Percentiles rank a stretch among this genome's conserved stretches.
These are phyloP conservation scores for Glycyrrhiza uralensis DNA, from an alignment of 306 rosid species.

Conservation along the genomic window DNA sequence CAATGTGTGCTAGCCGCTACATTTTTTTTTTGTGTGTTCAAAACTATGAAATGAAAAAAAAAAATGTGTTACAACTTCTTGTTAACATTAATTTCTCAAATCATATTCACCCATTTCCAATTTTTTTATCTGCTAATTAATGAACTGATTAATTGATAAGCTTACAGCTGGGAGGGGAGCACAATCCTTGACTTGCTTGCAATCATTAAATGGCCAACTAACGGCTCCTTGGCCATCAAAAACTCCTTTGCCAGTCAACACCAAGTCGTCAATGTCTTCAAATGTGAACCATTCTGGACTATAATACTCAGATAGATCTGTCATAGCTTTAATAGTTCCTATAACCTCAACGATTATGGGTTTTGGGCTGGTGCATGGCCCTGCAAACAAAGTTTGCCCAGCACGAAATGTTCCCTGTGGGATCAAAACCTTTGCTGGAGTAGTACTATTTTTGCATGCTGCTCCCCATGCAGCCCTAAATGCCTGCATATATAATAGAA, in stretches of 20 bases:
- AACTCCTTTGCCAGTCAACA: conserved; percentile 51
- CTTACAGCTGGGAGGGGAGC: conserved; percentile 51
- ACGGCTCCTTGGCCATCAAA: conserved; percentile 65
- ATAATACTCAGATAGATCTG: conserved; percentile 43
- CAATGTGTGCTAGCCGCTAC: too few species aligned
- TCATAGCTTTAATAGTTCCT: conserved; percentile 46
- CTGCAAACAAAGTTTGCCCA: conserved; percentile 56
- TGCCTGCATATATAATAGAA: conserved; percentile 36
- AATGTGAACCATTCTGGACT: conserved; percentile 66
- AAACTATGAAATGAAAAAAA: too few species aligned
- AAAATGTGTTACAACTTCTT: too few species aligned
- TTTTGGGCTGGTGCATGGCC: conserved; percentile 56
- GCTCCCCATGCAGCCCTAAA: conserved; percentile 62
- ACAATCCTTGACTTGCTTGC: conserved; percentile 17
- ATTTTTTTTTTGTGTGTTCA: too few species aligned
- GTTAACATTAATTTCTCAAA: too few species aligned
- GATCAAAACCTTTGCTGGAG: conserved; percentile 44
- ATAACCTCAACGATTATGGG: conserved; percentile 47
- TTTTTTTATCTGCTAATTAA: too few species aligned
- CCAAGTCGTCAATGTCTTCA: conserved; percentile 29
- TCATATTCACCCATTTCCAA: too few species aligned
- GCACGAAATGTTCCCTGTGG: conserved; percentile 48
- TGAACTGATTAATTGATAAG: background rate
- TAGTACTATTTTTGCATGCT: conserved; percentile 52
- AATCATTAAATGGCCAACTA: conserved; percentile 41